Conservation (phyloP, 345 rosid genomes). For the Clausena lansium region DNA sequence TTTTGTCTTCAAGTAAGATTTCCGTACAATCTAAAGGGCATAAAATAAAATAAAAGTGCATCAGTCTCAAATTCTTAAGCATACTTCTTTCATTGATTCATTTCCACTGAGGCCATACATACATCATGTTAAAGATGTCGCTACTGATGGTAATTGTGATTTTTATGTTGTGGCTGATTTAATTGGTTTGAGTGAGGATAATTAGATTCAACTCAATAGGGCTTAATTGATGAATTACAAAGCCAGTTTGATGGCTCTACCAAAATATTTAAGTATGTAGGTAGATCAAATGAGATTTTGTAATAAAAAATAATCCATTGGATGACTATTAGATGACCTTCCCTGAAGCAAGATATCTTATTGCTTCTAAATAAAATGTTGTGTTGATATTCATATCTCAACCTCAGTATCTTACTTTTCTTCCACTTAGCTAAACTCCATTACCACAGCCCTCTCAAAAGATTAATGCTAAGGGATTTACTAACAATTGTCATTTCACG, state of each 20-base stretch:
- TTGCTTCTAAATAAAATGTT: neutral
- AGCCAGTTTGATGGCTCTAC: neutral
- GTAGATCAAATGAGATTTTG: too few relatives aligned
- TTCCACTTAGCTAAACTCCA: neutral
- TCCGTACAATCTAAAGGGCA: too few relatives aligned
- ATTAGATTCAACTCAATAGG: neutral
- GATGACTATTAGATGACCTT: neutral
- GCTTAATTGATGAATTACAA: neutral
- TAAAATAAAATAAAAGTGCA: too few relatives aligned
- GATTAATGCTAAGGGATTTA: neutral
- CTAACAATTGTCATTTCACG: neutral
- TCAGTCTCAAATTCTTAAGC: too few relatives aligned
- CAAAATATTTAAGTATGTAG: neutral
- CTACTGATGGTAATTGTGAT: neutral
- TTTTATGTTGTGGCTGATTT: neutral
- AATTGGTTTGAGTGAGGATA: neutral
- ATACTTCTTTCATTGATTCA: too few relatives aligned
- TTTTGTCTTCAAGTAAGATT: too few relatives aligned
- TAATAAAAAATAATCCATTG: too few relatives aligned
- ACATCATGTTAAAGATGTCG: neutral
- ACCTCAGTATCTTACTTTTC: neutral
- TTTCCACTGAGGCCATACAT: too few relatives aligned
- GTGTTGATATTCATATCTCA: neutral
- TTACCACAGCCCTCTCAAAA: neutral
- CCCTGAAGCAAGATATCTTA: neutral